phyloP scores from a whole-genome alignment of 768 basidiomycete genomes.

The Mycena pura region DNA sequence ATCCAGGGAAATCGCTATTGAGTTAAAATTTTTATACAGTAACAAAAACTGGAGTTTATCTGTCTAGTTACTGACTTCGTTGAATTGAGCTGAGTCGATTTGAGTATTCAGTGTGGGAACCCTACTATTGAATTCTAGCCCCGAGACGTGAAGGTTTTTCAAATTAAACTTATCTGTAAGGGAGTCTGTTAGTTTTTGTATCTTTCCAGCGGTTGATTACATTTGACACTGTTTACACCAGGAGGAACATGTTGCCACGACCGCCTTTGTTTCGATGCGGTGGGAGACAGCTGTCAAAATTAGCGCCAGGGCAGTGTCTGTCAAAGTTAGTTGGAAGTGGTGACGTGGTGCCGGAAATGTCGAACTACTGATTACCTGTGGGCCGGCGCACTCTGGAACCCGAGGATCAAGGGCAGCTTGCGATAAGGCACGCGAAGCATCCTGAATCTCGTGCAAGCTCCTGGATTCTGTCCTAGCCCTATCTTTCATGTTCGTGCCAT shows the following conservation, averaged over 20 bases:
- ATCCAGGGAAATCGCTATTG: neutral
- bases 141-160: too few relatives aligned
- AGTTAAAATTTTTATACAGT: neutral
- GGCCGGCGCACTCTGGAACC: neutral
- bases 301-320: neutral
- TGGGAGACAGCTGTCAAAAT: neutral
- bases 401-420: neutral
- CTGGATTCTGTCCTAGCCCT: neutral
- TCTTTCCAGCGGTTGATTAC: too few relatives aligned
- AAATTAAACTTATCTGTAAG: too few relatives aligned
- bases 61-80: conserved; percentile 2
- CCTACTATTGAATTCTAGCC: too few relatives aligned
- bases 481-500: neutral
- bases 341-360: neutral
- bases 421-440: too few relatives aligned
- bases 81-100: neutral
- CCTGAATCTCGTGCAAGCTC: too few relatives aligned
- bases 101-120: neutral
- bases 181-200: too few relatives aligned
- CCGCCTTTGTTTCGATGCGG: neutral
- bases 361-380: neutral
- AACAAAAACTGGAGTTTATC: conserved; percentile 6
- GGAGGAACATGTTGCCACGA: neutral
- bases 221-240: too few relatives aligned
- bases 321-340: neutral